phyloP scores from a whole-genome alignment of 805 yeast genomes.

The Scheffersomyces stipitis region DNA sequence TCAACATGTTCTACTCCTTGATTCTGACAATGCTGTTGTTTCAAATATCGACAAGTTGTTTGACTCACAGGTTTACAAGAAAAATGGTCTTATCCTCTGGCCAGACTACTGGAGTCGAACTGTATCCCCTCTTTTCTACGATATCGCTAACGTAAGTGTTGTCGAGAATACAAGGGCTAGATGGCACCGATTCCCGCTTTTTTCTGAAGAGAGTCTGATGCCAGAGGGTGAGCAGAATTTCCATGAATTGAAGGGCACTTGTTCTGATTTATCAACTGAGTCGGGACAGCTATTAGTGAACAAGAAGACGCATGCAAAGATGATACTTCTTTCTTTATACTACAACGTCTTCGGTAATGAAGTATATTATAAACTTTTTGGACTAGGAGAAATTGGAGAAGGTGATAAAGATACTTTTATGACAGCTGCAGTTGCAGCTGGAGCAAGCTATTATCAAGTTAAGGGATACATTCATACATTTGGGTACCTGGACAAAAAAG shows the following conservation, averaged over 20 bases:
- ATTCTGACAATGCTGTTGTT: constrained; percentile 48
- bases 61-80: constrained; percentile 14
- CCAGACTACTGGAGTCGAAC: constrained; percentile 25
- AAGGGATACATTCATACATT: constrained; percentile 13
- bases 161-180: constrained; percentile 10
- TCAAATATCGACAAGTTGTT: constrained; percentile 38
- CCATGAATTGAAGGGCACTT: constrained; percentile 9
- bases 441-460: constrained; percentile 16
- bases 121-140: constrained; percentile 20
- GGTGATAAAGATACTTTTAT: constrained; percentile 40
- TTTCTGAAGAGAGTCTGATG: not conserved
- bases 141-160: constrained; percentile 13
- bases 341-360: constrained; percentile 31
- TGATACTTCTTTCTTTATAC: constrained; percentile 35
- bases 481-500: constrained; percentile 25
- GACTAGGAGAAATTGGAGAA: constrained; percentile 20
- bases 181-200: constrained; percentile 5
- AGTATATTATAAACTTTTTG: constrained; percentile 5
- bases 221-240: constrained; percentile 9
- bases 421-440: constrained; percentile 22
- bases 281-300: constrained; percentile 40
- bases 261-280: constrained; percentile 31
- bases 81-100: constrained; percentile 18
- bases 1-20: constrained; percentile 44
- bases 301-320: constrained; percentile 29